These are phyloP conservation scores for Phyllostachys edulis DNA, from an alignment of 176 grass and related monocot species.

Conservation along the genomic window DNA sequence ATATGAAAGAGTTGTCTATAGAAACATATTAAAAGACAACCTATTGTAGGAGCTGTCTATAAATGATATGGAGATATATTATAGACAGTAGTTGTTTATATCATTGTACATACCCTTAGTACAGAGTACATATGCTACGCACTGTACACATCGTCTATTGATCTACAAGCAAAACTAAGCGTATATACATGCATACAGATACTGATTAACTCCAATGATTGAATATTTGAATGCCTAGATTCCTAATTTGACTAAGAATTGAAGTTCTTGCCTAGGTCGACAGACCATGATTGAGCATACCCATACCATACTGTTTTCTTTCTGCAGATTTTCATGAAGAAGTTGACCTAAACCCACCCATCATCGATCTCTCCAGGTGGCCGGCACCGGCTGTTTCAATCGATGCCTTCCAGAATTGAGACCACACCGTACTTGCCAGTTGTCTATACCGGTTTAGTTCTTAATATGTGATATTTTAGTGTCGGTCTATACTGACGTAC, in stretches of 20 bases:
- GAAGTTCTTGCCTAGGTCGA: background rate
- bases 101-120: no score
- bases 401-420: background rate
- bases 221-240: background rate
- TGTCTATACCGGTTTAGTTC: no score
- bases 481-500: fast-evolving
- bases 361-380: slow-evolving; percentile 15
- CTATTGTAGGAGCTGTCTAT: no score
- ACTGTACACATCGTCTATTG: background rate
- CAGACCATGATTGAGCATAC: background rate
- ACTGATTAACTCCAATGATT: background rate
- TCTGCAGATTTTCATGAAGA: background rate
- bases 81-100: no score
- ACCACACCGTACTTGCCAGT: background rate
- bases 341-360: background rate
- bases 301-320: background rate
- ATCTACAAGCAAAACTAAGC: background rate
- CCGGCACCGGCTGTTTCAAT: background rate
- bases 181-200: background rate
- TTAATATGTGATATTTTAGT: no score
- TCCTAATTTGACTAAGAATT: background rate
- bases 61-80: no score
- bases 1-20: no score
- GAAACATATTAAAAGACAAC: no score
- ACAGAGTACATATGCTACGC: no score